A percentile compares a stretch with the other conserved stretches of the same genome.
These are phyloP conservation scores for Ophiocordyceps camponoti-leonardi DNA, from an alignment of 2,329 filamentous ascomycete genomes.

Conservation along the genomic window DNA sequence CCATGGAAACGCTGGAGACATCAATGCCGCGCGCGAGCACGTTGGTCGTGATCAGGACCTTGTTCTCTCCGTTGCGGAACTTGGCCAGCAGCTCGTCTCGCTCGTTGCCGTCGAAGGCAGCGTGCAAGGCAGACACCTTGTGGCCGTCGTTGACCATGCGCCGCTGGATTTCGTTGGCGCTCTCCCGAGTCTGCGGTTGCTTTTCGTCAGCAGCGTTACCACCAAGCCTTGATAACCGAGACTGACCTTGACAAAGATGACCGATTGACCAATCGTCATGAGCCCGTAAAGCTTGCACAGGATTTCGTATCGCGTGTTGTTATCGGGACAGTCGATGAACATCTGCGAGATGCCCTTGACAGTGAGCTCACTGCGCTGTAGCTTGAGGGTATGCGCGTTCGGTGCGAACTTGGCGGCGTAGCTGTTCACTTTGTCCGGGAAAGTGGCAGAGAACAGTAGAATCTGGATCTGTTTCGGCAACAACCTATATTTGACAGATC, in stretches of 20 bases:
- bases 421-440: conserved; percentile 68
- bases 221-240: not conserved
- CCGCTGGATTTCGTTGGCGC: conserved; percentile 67
- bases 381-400: conserved; percentile 67
- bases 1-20: conserved; percentile 80
- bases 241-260: conserved; percentile 83
- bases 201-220: not conserved
- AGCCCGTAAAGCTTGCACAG: conserved; percentile 88
- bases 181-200: conserved; percentile 53
- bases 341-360: conserved; percentile 96
- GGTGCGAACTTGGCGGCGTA: conserved; percentile 80
- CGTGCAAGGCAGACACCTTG: conserved; percentile 78
- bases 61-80: conserved; percentile 74
- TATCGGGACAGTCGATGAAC: conserved; percentile 80
- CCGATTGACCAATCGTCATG: conserved; percentile 92
- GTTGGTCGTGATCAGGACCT: conserved; percentile 96
- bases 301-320: conserved; percentile 71
- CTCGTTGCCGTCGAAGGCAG: conserved; percentile 66
- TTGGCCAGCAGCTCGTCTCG: conserved; percentile 73
- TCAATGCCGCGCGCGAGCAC: conserved; percentile 93
- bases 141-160: conserved; percentile 83
- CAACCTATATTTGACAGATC: conserved; percentile 28
- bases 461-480: conserved; percentile 65
- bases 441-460: conserved; percentile 88
- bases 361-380: conserved; percentile 81